Conservation (phyloP, 441 rosid species). For the Adansonia gregorii region DNA sequence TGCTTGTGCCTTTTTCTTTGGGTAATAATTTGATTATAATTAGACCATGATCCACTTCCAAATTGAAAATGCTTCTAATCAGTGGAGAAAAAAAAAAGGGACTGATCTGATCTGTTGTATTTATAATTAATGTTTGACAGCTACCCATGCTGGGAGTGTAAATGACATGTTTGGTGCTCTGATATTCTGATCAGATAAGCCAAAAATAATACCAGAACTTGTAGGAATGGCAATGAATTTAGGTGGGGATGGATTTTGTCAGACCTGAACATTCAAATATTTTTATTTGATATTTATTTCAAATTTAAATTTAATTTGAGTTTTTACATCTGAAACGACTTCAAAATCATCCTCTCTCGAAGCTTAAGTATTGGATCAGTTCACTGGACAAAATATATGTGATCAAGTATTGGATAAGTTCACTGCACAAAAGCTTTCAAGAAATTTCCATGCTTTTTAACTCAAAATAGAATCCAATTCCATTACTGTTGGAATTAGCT, state of each 20-base stretch:
- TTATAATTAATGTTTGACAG: background rate
- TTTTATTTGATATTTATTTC: too few species aligned
- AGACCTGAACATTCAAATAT: too few species aligned
- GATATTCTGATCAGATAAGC: background rate
- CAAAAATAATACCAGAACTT: background rate
- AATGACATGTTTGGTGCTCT: background rate
- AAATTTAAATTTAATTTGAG: background rate
- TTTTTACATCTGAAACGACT: background rate
- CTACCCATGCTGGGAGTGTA: slow-evolving; percentile 14
- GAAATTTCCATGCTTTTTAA: background rate
- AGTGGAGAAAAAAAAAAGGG: background rate
- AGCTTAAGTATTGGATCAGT: too few species aligned
- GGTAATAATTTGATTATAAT: background rate
- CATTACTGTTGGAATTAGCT: slow-evolving; percentile 10
- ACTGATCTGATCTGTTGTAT: background rate
- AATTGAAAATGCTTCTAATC: background rate
- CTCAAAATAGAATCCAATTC: slow-evolving; percentile 11
- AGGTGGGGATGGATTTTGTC: too few species aligned
- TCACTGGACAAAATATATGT: too few species aligned
- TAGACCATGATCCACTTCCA: background rate
- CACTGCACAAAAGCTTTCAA: too few species aligned
- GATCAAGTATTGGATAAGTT: too few species aligned
- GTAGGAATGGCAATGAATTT: too few species aligned
- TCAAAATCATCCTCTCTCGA: too few species aligned
- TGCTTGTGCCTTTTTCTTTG: background rate